phyloP scores from a whole-genome alignment of 768 basidiomycete species.

The Boletus rufocinnamomeus region DNA sequence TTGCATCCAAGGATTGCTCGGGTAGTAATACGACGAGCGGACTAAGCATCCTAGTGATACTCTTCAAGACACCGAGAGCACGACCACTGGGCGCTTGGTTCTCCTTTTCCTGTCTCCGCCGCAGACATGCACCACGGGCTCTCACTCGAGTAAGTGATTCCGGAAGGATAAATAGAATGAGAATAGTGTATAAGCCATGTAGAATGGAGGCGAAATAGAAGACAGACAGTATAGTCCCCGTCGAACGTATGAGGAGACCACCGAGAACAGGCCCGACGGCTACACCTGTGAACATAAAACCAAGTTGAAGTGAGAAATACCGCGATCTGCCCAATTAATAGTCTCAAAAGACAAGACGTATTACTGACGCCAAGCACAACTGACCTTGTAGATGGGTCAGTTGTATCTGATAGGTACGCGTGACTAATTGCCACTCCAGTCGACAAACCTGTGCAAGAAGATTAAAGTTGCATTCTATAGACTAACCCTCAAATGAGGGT shows the following conservation, averaged over 20 bases:
- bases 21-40: conserved; percentile 73
- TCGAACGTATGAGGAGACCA: conserved; percentile 58
- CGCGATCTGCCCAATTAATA: conserved; percentile 48
- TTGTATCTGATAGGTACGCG: conserved; percentile 72
- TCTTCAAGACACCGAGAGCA: conserved; percentile 33
- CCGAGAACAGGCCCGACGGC: conserved; percentile 78
- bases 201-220: conserved; percentile 66
- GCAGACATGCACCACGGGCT: conserved; percentile 35
- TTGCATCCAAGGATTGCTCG: conserved; percentile 27
- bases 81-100: not conserved
- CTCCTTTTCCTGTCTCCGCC: conserved; percentile 16
- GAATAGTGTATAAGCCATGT: conserved; percentile 50
- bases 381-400: conserved; percentile 55
- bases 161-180: conserved; percentile 65
- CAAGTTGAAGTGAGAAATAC: conserved; percentile 63
- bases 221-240: conserved; percentile 56
- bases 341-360: conserved; percentile 3
- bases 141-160: conserved; percentile 67
- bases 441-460: conserved; percentile 45
- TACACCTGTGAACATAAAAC: conserved; percentile 73
- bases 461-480: not conserved
- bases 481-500: not conserved
- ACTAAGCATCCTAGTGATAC: conserved; percentile 61
- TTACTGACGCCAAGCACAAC: conserved; percentile 3
- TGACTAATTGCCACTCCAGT: conserved; percentile 53